Base-by-base conservation (phyloP, 2,329 filamentous ascomycete genomes). In the Alternaria triticimaculans region DNA sequence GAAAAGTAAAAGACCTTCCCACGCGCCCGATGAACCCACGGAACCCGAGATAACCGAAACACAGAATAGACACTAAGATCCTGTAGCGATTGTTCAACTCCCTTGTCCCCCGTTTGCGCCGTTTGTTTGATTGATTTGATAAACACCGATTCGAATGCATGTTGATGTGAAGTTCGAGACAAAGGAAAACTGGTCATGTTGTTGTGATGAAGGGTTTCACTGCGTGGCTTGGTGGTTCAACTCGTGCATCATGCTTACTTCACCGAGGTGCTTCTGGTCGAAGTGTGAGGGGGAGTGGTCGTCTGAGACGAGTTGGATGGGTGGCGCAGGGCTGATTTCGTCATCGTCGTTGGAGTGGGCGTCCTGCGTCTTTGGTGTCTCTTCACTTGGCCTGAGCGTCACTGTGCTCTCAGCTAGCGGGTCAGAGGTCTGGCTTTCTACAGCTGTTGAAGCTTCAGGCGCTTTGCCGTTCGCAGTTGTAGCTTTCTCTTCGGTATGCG, bases 241-340 rank as follows among this genome's bases (percentile, higher is more conserved):
- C 6, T 62, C 63, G 56, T 75, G 71, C 18, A 76, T 58, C 70
- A 77, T 69, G 54, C 64, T 74, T 9, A 80, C 68, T 46, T 79
- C 74, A 11, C 74, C 75, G 45, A 78, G 71, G 45, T 79, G 76
- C 56, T 80, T 80, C 37, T 74, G 69, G 53, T 78, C 78, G 37
- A 76, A 65, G 28, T 69, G 66, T 20, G 71, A 64, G 30, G 68
- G 66, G 18, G 71, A 65, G 44, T 67, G 55, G 37, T 69, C 56
- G 5, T 70, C 62, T 5, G 67, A 41, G 2, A 76, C 64, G 9
- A 65, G 58, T 55, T 77, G 69, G 5, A 76, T 65, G 33, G 48
- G 68, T 23, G 73, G 75, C 8, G 68, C 70, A 2, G 70, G 63
- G n/a, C 61, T 68, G 10, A 79, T 78, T 20, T 71, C 71, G 21